These are phyloP conservation scores for Dactylorhiza incarnata DNA, from an alignment of 106 monocot genomes.

Conservation along the genomic window DNA sequence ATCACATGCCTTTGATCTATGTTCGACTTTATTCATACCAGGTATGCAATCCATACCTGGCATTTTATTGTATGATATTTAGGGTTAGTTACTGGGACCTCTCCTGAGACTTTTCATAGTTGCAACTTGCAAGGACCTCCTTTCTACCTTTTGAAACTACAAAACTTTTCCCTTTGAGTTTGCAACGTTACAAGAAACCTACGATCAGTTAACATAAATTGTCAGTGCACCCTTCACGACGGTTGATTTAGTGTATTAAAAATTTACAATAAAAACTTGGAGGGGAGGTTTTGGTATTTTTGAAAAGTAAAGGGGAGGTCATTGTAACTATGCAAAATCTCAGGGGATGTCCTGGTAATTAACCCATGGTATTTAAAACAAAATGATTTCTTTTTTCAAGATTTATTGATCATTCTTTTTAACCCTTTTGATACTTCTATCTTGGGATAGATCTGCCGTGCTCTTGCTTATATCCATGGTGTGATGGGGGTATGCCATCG, in stretches of 20 bases:
- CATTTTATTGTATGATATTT: neutral
- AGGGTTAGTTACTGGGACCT: too few species aligned
- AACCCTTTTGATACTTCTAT: neutral
- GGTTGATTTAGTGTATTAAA: too few species aligned
- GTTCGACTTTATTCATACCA: conserved; percentile 57
- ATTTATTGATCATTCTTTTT: neutral
- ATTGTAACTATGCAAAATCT: too few species aligned
- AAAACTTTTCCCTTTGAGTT: conserved; percentile 3
- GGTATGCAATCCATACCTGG: conserved; percentile 17
- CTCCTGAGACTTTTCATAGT: too few species aligned
- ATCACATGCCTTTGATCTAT: conserved; percentile 55
- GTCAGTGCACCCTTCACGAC: too few species aligned
- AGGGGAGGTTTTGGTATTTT: too few species aligned
- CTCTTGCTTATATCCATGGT: conserved; percentile 56
- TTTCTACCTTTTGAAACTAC: neutral
- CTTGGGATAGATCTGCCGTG: conserved; percentile 44
- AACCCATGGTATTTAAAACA: neutral
- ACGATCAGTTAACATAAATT: too few species aligned
- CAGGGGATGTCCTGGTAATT: too few species aligned
- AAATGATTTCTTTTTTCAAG: neutral
- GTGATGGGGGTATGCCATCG: conserved; percentile 65
- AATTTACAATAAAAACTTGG: too few species aligned
- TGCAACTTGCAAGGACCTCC: neutral
- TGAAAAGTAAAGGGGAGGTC: too few species aligned
- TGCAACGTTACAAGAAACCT: too few species aligned